Base-by-base conservation (phyloP, 169 alveolate species). In the Plasmodium ovale region DNA sequence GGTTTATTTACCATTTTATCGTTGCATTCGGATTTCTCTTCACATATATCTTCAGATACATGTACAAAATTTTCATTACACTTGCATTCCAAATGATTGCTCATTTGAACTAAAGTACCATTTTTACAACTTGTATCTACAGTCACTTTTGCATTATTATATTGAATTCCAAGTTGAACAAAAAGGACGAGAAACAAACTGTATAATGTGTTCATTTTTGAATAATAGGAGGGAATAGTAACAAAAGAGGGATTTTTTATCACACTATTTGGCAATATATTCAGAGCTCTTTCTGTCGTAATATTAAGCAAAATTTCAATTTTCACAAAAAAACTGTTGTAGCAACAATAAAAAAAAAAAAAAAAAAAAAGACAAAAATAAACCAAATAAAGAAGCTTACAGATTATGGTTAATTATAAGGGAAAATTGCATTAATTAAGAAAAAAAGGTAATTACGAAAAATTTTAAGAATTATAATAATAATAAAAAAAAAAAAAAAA, bases 21-120 rank as follows among this genome's bases (percentile, higher is more conserved):
- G 9, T 58, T 47, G 29, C 88, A 74, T 42, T 59, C 65, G 6
- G 14, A n/a, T 74, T 59, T 74, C 23, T 1, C 27, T 74, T 60
- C 77, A 74, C 88, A 74, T 10, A 23, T 14, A 60, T 59, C 33
- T 37, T 74, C 73, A 47, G 60, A 39, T 29, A 33, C 23, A 12
- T 54, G 65, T 23, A 42, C 59, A 44, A 60, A 33, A 12, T 51
- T 67, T 12, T 59, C 39, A 33, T 74, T 47, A 60, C 88, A 74
- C n/a, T 27, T 39, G 35, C 88, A 74, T 51, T 74, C 72, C 23
- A 59, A 74, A 65, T 74, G 88, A n/a, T 62, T 29, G 44, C 88
- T 74, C 88, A 74, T 74, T 47, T 74, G 88, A 53, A 27, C 64
- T 35, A 74, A 31, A 21, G 27, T 31, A 12, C 88, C 88, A 60